Conservation (phyloP, 2,329 filamentous ascomycete species). For the Botryotinia calthae region DNA sequence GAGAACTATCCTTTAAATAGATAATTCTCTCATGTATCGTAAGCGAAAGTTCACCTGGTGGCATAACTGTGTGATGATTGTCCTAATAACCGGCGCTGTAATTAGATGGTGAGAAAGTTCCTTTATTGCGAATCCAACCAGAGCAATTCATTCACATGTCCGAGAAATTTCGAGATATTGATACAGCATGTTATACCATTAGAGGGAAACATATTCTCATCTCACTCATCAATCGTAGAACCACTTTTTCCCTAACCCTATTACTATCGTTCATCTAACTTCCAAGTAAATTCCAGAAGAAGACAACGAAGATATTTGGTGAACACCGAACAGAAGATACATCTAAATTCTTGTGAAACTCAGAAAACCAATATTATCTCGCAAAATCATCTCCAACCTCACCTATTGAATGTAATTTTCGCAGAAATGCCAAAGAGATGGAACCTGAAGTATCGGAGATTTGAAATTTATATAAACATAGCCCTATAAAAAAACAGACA, state of each 20-base stretch:
- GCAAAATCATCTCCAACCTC: no score
- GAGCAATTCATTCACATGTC: neutral
- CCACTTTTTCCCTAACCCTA: neutral
- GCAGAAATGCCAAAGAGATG: neutral
- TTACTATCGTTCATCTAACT: neutral
- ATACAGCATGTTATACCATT: neutral
- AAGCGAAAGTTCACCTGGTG: neutral
- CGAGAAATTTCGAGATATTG: neutral
- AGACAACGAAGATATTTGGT: no score
- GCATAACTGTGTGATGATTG: neutral
- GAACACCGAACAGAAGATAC: no score
- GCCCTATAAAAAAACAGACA: neutral
- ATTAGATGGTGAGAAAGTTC: neutral
- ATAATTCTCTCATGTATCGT: neutral
- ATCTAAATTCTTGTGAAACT: no score
- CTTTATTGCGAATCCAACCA: accelerated
- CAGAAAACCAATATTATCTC: no score
- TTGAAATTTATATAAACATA: neutral
- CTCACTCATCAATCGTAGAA: neutral
- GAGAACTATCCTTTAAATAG: neutral
- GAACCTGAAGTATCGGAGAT: neutral
- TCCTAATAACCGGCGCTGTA: neutral
- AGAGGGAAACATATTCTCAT: neutral
- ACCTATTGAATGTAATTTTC: neutral
- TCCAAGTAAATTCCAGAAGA: no score